Evolutionary conservation across 208 protist species (phyloP).

Genomic region (Leishmania gerbilli): DNA sequence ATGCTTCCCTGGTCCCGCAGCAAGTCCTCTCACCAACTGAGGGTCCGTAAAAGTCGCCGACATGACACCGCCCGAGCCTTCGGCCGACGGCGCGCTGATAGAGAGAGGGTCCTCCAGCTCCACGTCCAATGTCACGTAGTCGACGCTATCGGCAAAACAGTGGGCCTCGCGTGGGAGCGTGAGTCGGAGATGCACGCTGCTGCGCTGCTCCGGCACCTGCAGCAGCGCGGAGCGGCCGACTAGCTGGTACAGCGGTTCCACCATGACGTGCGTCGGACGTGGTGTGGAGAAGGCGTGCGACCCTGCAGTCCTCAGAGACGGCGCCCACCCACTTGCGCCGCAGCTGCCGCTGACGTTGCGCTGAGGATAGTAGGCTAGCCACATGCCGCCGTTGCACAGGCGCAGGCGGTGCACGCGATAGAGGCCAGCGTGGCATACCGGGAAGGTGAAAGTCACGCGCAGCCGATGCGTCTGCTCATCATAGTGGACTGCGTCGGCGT

Average conservation of each 20-base stretch:
- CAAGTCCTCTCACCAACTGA: not conserved
- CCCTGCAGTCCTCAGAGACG: not conserved
- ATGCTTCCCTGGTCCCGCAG: not conserved
- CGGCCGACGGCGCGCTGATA: not conserved
- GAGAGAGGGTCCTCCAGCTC: conserved; percentile 50
- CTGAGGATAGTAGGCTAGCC: conserved; percentile 39
- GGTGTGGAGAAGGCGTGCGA: conserved; percentile 1
- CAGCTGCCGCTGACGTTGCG: not conserved
- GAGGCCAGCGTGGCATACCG: conserved; percentile 63
- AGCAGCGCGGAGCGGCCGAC: conserved; percentile 19
- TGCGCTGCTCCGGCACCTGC: conserved; percentile 55
- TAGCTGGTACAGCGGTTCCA: conserved; percentile 17
- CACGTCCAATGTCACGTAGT: conserved; percentile 57
- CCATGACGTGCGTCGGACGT: not conserved
- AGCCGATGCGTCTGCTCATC: conserved; percentile 35
- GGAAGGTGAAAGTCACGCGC: conserved; percentile 41
- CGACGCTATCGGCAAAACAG: conserved; percentile 67
- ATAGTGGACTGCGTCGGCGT: conserved; percentile 29
- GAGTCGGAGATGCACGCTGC: conserved; percentile 51
- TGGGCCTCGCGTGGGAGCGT: conserved; percentile 46
- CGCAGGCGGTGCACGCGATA: conserved; percentile 59
- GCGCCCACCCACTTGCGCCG: not conserved
- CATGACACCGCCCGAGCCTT: not conserved
- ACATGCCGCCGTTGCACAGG: conserved; percentile 45
- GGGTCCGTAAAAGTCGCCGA: not conserved